A percentile compares a stretch with the other conserved stretches of the same genome.
Conservation (phyloP, 2,329 filamentous ascomycete species). For the Aspergillus candidus region DNA sequence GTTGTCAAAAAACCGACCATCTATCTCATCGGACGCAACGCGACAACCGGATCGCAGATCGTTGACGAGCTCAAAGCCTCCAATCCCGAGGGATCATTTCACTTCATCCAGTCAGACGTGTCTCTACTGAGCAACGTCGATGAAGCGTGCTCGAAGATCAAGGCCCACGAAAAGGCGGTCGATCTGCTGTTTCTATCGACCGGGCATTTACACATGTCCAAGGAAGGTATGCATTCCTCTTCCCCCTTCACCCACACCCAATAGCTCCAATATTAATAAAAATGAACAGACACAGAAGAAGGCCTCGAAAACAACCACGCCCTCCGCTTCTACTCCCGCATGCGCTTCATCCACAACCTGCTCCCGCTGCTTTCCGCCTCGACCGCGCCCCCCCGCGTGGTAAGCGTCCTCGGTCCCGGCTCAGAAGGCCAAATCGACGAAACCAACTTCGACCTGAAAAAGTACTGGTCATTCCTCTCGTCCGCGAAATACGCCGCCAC, state of each 20-base stretch:
- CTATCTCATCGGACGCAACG: slow-evolving; percentile 46
- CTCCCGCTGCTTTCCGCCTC: slow-evolving; percentile 50
- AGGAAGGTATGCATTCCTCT: slow-evolving; percentile 3
- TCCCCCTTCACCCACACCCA: neutral
- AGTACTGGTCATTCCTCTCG: slow-evolving; percentile 12
- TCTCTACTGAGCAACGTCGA: slow-evolving; percentile 46
- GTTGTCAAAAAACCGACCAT: slow-evolving; percentile 37
- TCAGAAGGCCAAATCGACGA: slow-evolving; percentile 50
- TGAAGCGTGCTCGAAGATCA: slow-evolving; percentile 46
- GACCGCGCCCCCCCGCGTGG: slow-evolving; percentile 45
- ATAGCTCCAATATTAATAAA: neutral
- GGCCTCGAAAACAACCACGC: slow-evolving; percentile 49
- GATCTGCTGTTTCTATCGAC: slow-evolving; percentile 52
- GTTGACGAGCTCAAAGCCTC: slow-evolving; percentile 37
- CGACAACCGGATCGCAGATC: slow-evolving; percentile 31
- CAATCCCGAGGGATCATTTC: slow-evolving; percentile 31
- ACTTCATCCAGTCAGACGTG: slow-evolving; percentile 20
- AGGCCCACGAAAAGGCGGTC: slow-evolving; percentile 45
- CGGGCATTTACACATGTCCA: slow-evolving; percentile 35
- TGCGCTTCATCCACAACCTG: slow-evolving; percentile 52
- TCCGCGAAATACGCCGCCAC: slow-evolving; percentile 42
- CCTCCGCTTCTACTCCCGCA: slow-evolving; percentile 53
- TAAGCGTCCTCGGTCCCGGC: slow-evolving; percentile 51
- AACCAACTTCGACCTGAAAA: slow-evolving; percentile 36
- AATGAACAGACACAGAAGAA: slow-evolving; percentile 48